Conservation (phyloP, 768 basidiomycete genomes). For the Lyophyllum shimeji region DNA sequence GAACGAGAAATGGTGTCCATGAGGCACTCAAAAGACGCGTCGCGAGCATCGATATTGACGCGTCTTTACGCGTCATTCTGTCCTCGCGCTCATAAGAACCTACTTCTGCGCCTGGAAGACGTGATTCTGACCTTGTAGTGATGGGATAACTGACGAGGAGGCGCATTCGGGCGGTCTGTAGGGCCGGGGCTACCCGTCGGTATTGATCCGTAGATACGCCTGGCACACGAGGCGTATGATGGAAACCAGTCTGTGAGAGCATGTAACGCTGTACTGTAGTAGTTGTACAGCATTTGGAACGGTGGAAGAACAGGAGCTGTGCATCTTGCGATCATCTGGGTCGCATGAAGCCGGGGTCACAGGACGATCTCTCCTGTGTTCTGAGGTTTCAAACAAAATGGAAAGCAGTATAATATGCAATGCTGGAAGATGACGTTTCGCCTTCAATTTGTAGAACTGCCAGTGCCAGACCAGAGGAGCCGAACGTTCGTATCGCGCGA, state of each 20-base stretch:
- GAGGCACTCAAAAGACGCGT: slow-evolving; percentile 17
- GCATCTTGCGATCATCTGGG: slow-evolving; percentile 1
- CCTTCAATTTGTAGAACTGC: neutral
- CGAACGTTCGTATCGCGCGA: neutral
- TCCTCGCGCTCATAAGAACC: slow-evolving; percentile 10
- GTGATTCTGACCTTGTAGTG: slow-evolving; percentile 8
- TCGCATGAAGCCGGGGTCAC: neutral
- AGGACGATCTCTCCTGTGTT: neutral
- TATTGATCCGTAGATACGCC: slow-evolving; percentile 35
- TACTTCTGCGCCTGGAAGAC: slow-evolving; percentile 5
- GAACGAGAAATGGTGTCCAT: slow-evolving; percentile 12
- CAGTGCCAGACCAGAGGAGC: slow-evolving; percentile 6
- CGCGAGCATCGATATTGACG: slow-evolving; percentile 26
- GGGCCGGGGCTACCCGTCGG: slow-evolving; percentile 25
- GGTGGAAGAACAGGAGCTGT: neutral
- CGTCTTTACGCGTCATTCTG: slow-evolving; percentile 50
- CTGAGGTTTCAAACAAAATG: slow-evolving; percentile 1
- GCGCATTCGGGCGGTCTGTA: neutral
- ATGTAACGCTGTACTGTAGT: neutral
- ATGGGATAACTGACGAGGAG: slow-evolving; percentile 1
- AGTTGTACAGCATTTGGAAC: neutral
- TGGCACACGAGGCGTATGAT: slow-evolving; percentile 22
- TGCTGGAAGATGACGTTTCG: neutral
- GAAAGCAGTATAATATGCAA: neutral
- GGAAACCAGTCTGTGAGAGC: neutral